Evolutionary conservation across 192 early-diverging fungal genomes (phyloP), one percentile per base, ranked within the genome.

Genomic region (Powellomyces hirtus): DNA sequence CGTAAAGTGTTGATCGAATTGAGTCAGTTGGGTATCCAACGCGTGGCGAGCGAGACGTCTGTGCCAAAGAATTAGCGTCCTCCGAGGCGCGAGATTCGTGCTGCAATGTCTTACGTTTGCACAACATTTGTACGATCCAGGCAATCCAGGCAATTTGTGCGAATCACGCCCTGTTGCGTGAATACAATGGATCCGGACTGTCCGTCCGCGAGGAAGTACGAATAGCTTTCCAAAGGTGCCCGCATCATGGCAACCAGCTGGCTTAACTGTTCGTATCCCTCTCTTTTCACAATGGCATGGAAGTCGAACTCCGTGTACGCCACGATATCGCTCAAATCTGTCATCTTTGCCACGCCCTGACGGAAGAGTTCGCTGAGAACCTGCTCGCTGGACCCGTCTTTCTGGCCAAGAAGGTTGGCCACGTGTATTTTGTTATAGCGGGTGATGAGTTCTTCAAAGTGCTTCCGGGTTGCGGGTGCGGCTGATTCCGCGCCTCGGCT

Each of bases 121-220:
- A 95, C 91, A 13, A 96, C 84, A 70, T 98, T 99, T 13, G 97
- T 99, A 22, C 97, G 86, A 75, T 91, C 97, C 59, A 99, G 77
- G 69, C 86, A 88, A 58, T 88, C 86, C 6, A 88, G 50, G 40
- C 97, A 99, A 66, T 98, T 99, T 1, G 91, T 92, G 13, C 97
- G 79, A 55, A 94, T 88, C 4, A 94, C 87, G 24, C 96, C 96
- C 10, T 85, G 74, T 75, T 98, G 98, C 4, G 76, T 72, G 24
- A 75, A 77, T 14, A 93, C 66, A 1, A 92, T 72, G 3, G 70
- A 58, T 31, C 82, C 84, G 22, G 78, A 76, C 22, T 84, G 79
- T 16, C 72, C 77, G 53, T 92, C 89, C 11, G 83, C 73, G n/a
- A 89, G 61, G 62, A 90, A 93, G 71, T 86, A 93, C 27, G 86